These are phyloP conservation scores for Boletus fagicola DNA, from an alignment of 768 basidiomycete genomes.

Conservation along the genomic window DNA sequence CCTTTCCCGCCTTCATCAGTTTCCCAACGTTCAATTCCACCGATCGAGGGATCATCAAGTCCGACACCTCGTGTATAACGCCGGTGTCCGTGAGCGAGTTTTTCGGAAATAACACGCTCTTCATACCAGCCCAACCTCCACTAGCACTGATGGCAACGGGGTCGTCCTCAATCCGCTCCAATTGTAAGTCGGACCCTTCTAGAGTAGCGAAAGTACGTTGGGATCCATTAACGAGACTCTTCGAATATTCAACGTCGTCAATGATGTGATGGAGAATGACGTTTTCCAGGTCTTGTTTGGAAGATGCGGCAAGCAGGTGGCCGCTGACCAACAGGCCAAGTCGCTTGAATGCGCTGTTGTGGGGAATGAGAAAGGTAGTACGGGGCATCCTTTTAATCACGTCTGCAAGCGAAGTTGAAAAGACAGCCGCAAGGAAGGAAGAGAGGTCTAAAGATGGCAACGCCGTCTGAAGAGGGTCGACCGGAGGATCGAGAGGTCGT, in stretches of 20 bases:
- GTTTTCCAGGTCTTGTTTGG: conserved; percentile 75
- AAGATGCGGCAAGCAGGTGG: conserved; percentile 77
- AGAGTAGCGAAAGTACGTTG: conserved; percentile 75
- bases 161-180: conserved; percentile 58
- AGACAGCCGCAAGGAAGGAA: conserved; percentile 85
- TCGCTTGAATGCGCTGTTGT: conserved; percentile 83
- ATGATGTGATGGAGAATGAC: conserved; percentile 89
- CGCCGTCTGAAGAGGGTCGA: conserved; percentile 76
- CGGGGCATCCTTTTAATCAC: conserved; percentile 60
- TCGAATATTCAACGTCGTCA: conserved; percentile 69
- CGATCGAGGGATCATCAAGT: conserved; percentile 82
- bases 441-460: conserved; percentile 84
- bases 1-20: conserved; percentile 84
- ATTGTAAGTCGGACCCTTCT: conserved; percentile 78
- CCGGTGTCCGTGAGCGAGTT: conserved; percentile 86
- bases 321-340: conserved; percentile 82
- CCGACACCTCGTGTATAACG: conserved; percentile 84
- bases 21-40: conserved; percentile 88
- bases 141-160: conserved; percentile 55
- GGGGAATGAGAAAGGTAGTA: conserved; percentile 83
- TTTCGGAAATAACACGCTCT: conserved; percentile 51
- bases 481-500: conserved; percentile 77
- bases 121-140: conserved; percentile 78
- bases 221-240: conserved; percentile 58
- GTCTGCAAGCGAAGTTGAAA: conserved; percentile 81